A percentile compares a stretch with the other conserved stretches of the same genome.
phyloP scores from a whole-genome alignment of 106 monocot species.

The Apostasia ramifera region DNA sequence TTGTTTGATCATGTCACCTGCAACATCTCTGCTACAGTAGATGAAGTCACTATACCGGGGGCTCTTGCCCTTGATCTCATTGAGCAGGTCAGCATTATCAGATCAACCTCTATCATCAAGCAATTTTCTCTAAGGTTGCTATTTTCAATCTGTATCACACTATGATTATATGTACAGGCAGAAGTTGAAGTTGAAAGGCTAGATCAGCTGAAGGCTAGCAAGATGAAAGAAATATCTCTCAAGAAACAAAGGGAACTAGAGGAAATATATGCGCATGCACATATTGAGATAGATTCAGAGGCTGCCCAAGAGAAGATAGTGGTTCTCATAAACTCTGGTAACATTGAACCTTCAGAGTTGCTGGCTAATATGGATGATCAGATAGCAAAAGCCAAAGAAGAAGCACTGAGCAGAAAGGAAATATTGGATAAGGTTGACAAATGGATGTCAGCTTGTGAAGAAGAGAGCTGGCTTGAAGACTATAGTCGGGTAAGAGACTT shows the following conservation, averaged over 20 bases:
- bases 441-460: slow-evolving; percentile 99
- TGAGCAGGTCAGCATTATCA: slow-evolving; percentile 64
- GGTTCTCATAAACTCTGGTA: slow-evolving; percentile 68
- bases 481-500: slow-evolving; percentile 59
- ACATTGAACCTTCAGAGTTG: slow-evolving; percentile 80
- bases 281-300: slow-evolving; percentile 71
- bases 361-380: slow-evolving; percentile 90
- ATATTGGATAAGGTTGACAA: slow-evolving; percentile 95
- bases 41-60: slow-evolving; percentile 78
- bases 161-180: slow-evolving; percentile 37
- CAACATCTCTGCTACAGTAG: slow-evolving; percentile 66
- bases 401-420: slow-evolving; percentile 88
- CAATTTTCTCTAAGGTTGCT: not conserved
- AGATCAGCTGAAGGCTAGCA: slow-evolving; percentile 82
- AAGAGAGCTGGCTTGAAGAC: slow-evolving; percentile 99
- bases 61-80: slow-evolving; percentile 90
- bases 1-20: slow-evolving; percentile 93
- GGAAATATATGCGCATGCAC: slow-evolving; percentile 80
- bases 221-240: slow-evolving; percentile 98
- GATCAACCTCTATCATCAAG: not conserved
- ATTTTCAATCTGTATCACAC: no score
- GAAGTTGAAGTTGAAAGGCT: slow-evolving; percentile 96
- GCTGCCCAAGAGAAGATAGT: slow-evolving; percentile 74
- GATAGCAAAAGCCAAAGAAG: slow-evolving; percentile 82
- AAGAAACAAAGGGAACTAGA: slow-evolving; percentile 91